Evolutionary conservation across 2,329 filamentous ascomycete species (phyloP), one percentile per base, ranked within the genome.

Genomic region (Knufia fluminis): DNA sequence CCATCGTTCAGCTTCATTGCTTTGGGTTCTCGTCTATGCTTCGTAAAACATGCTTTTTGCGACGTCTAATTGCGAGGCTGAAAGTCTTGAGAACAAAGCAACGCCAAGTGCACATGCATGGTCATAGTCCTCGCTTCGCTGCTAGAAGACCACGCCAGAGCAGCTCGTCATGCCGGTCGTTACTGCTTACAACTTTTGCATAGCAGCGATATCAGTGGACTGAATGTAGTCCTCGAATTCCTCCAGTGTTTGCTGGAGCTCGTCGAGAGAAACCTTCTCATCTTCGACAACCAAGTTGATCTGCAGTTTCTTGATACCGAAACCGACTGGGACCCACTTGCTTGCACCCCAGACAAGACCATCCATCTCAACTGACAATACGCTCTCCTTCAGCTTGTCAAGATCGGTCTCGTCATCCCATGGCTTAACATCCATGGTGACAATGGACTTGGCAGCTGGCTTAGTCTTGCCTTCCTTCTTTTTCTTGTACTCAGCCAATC

Each of bases 361-460:
- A 44, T 97, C 91, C 78, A 85, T 82, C 73, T 91, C 80, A 61
- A 97, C 91, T 59, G 75, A 71, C 64, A 88, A 85, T 61, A 97
- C 90, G 58, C 83, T 75, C 26, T 71, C 76, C 77, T 95, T 88
- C 53, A 98, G 77, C 62, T 79, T 80, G 60, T 74, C 78, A 81
- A 97, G 89, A 72, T 94, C 78, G 62, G 91, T 97, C 83, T 95
- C 89, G 63, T 96, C 89, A 72, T 95, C 92, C 91, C 92, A 97
- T 65, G 92, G 92, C 82, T 98, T 98, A 60, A 98, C 86, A 64
- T 97, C 91, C 60, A 98, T 64, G 59, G 89, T 97, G 65, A 97
- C 89, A 56, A 97, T 77, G 53, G 91, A 97, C 82, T 98, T 98
- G 69, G 92, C 92, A 56, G 83, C 83, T 61, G 82, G 78, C 87